Evolutionary conservation across 2,329 filamentous ascomycete species (phyloP).

Genomic region (Dactylella cylindrospora): DNA sequence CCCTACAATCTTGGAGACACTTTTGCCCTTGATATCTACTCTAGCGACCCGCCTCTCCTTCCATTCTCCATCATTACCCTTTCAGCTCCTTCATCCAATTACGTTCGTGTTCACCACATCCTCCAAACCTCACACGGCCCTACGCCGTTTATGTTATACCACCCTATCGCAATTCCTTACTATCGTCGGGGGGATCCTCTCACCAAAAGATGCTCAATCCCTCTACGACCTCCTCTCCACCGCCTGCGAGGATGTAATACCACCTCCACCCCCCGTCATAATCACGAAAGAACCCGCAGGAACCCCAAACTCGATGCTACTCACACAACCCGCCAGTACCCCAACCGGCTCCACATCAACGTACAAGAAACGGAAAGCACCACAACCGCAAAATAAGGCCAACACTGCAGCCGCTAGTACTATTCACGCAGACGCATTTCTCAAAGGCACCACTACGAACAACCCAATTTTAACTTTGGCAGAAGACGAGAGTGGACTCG

Average conservation of each 20-base stretch:
- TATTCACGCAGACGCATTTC: constrained; percentile 46
- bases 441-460: constrained; percentile 6
- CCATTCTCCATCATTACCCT: constrained; percentile 19
- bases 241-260: constrained; percentile 35
- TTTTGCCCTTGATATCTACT: not conserved
- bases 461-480: too few relatives aligned
- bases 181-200: constrained; percentile 15
- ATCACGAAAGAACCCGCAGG: constrained; percentile 26
- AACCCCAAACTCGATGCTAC: constrained; percentile 20
- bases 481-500: constrained; percentile 1
- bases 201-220: constrained; percentile 14
- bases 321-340: constrained; percentile 27
- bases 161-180: constrained; percentile 9
- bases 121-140: constrained; percentile 3
- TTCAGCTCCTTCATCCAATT: constrained; percentile 33
- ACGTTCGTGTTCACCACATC: constrained; percentile 16
- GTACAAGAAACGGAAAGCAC: constrained; percentile 35
- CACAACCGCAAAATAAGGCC: constrained; percentile 41
- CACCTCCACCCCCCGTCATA: constrained; percentile 30
- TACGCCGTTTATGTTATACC: constrained; percentile 11
- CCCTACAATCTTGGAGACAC: constrained; percentile 5
- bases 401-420: constrained; percentile 39
- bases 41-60: constrained; percentile 3
- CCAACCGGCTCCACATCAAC: constrained; percentile 17
- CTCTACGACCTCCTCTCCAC: constrained; percentile 11